Percentiles rank a stretch among this genome's conserved stretches.
phyloP scores from a whole-genome alignment of 169 alveolate genomes.

The Eimeria necatrix region DNA sequence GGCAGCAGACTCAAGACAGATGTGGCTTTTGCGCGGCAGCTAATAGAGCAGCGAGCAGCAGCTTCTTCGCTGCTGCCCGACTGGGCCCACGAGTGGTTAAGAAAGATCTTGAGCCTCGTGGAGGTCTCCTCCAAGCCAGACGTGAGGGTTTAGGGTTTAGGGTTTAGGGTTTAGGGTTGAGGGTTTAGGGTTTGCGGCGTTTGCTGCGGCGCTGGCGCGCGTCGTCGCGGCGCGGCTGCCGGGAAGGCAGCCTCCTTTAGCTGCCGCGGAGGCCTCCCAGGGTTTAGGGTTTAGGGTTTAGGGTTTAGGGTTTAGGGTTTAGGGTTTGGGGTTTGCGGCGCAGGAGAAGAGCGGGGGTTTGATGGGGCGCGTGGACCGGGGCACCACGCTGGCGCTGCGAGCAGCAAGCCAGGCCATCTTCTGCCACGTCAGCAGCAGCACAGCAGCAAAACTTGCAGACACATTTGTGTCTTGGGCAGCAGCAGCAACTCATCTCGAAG shows the following conservation, averaged over 20 bases:
- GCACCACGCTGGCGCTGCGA: slow-evolving; percentile 8
- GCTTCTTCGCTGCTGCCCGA: slow-evolving; percentile 59
- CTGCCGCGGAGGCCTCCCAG: not conserved
- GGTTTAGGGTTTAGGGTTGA: not conserved
- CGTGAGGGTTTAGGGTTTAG: slow-evolving; percentile 5
- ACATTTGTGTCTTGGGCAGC: not conserved
- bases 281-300: not conserved
- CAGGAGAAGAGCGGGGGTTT: slow-evolving; percentile 51
- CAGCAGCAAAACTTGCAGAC: not conserved
- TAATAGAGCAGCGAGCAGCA: slow-evolving; percentile 11
- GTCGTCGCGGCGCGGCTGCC: not conserved
- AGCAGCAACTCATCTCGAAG: not conserved
- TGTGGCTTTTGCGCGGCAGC: not conserved
- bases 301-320: not conserved
- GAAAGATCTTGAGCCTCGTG: slow-evolving; percentile 18
- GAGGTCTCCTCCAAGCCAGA: slow-evolving; percentile 1
- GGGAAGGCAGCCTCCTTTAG: not conserved
- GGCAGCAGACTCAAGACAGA: not conserved
- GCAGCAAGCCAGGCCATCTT: not conserved
- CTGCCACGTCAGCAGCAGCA: not conserved
- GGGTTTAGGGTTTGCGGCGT: not conserved
- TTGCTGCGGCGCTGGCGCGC: not conserved
- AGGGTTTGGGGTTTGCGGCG: no score
- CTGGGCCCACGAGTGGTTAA: slow-evolving; percentile 11
- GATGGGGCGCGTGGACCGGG: slow-evolving; percentile 57